Base-by-base conservation (phyloP, 345 rosid species). In the Populus euphratica region DNA sequence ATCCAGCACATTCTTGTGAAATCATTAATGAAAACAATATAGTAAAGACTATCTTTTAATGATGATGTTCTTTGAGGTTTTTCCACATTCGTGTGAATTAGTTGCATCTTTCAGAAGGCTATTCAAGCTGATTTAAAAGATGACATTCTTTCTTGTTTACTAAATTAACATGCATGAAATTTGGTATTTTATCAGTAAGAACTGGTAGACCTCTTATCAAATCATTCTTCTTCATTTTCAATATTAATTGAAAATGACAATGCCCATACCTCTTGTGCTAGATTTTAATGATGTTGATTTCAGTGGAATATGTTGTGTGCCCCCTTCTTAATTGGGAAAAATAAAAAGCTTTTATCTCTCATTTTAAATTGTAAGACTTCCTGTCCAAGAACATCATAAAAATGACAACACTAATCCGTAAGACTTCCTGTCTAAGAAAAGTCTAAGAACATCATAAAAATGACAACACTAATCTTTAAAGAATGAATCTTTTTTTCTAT, bases 11-110 rank as follows among this genome's bases (percentile, higher is more conserved):
- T 69, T 16, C 59, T 13, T 0, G 13, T 69, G 3, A 38, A 77
- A 25, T 69, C 74, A 56, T 69, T 56, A 23, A 77, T 77, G 14
- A 77, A 77, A 39, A 54, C 0, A 6, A 69, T 11, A 31, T 21
- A 69, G 10, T 77, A 77, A 1, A 0, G 1, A 11, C 47, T 71
- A 1, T 14, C 47, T 27, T 43, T 18, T 1, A 61, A 20, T 9
- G 62, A 70, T 14, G 63, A 70, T 2, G 33, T 39, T 39, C 35
- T 61, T 18, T 27, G 20, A 41, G 70, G 80, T 0, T 43, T 36
- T 4, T 2, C 39, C 0, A 67, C 17, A 44, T 74, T 35, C 0
- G 50, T 68, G 21, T 79, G 82, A 5, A 79, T 12, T 4, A 79
- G 6, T 7, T 72, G 6, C 44, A 78, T 14, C 59, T 71, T 78